Percentiles rank a stretch among this genome's conserved stretches.
phyloP scores from a whole-genome alignment of 768 basidiomycete species.

The Mycena vitilis region DNA sequence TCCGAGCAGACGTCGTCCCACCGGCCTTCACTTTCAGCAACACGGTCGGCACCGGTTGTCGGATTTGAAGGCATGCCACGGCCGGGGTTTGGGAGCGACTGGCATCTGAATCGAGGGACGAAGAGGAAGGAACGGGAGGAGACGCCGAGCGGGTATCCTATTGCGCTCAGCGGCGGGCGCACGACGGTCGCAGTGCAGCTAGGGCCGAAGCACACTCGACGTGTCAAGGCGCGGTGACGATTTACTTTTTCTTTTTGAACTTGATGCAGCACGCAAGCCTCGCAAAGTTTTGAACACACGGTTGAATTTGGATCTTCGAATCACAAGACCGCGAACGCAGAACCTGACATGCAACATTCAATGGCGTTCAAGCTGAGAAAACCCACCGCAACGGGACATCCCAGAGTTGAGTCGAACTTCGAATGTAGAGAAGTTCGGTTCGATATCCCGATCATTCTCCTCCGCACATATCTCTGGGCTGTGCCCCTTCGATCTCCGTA shows the following conservation, averaged over 20 bases:
- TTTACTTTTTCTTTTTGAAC: too few species aligned
- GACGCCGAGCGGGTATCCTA: constrained; percentile 42
- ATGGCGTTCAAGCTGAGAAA: too few species aligned
- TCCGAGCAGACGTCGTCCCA: constrained; percentile 5
- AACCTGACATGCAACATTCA: too few species aligned
- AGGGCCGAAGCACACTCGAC: constrained; percentile 50
- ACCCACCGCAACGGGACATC: too few species aligned
- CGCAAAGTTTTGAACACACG: too few species aligned
- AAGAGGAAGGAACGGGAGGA: constrained; percentile 29
- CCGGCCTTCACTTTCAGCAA: not conserved
- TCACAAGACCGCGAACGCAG: too few species aligned
- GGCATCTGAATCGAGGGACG: constrained; percentile 45
- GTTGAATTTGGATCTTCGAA: too few species aligned
- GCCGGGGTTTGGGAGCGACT: constrained; percentile 52
- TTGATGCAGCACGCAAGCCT: not conserved
- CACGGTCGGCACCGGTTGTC: not conserved
- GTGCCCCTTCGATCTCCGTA: too few species aligned
- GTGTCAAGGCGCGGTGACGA: constrained; percentile 25
- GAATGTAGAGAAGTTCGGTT: too few species aligned
- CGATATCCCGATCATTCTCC: too few species aligned
- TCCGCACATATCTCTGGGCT: too few species aligned
- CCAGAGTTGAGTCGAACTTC: too few species aligned
- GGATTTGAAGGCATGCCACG: constrained; percentile 53
- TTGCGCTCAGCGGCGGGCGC: constrained; percentile 50
- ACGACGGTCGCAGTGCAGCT: constrained; percentile 50